Evolutionary conservation across 352 stramenopile species (phyloP), one percentile per base, ranked within the genome.

Genomic region (Phytophthora aleatoria): DNA sequence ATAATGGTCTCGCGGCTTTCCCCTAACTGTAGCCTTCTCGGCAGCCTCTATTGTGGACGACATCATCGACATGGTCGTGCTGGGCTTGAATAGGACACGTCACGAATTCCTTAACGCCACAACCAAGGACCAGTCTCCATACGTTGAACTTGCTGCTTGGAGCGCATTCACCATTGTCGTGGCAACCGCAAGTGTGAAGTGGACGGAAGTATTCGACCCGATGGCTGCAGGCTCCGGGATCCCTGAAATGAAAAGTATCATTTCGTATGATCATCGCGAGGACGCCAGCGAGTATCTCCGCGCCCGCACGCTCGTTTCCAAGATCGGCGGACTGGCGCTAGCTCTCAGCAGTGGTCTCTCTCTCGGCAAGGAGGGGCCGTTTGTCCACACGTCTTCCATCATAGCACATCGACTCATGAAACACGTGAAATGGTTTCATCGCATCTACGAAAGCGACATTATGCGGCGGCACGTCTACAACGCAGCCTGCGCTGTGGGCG

Each of bases 321-420:
- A 97, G 57, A 73, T 83, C 13, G 69, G 97, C 3, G 97, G 96
- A n/a, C 88, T 99, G 0, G 87, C 90, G 3, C 92, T 98, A 33
- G 90, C 87, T 12, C 77, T 99, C 11, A 82, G 92, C 0, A 94
- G 84, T 31, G 96, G 95, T 12, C 79, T 99, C 47, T 96, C 94
- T 5, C 85, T 99, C 1, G 97, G 97, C 27, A 98, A 97, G 58
- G 97, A 99, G 83, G 97, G 97, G 2, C 96, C 97, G 10, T 99
- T 99, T 78, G 94, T 99, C 5, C 94, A 98, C 77, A 92, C 87
- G 0, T 81, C 82, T 13, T 94, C 82, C 24, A 93, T 95, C 60
- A 85, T 98, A 26, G 83, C 83, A 26, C 86, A 97, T 50, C 74
- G 78, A 27, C 54, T 97, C 28, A 92, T 98, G 75, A 85, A 86